Base-by-base conservation (phyloP, 352 stramenopile genomes). In the Globisporangium sylvaticum region DNA sequence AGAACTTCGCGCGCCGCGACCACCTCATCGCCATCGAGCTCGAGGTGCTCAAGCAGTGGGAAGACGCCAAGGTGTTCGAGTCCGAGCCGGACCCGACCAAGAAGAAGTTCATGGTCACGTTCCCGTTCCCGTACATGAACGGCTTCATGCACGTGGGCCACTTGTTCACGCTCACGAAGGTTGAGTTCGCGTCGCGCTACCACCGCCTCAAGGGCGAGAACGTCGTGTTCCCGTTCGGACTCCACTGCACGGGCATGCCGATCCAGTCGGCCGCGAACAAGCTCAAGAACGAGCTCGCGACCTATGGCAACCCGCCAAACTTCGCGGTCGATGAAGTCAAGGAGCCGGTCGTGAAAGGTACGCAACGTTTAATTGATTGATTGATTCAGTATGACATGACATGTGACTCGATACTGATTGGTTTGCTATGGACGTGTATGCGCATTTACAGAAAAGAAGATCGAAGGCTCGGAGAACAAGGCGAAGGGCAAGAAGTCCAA, bases 91-190 rank as follows among this genome's bases (percentile, higher is more conserved):
- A 95, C 57, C 61, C 71, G 15, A 83, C 70, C 65, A 93, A 96
- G 73, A 78, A 86, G 34, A 99, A 99, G 79, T 99, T 99, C 80
- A 91, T 99, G 75, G 96, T 98, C 3, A 99, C 97, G 20, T 99
- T 99, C 81, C 98, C 98, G 42, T 99, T 98, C 82, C 98, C 98
- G 46, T 99, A 99, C 90, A 99, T 99, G 88, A 99, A 99, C 77
- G 98, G 97, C 32, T 97, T 98, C 71, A 80, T 99, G 75, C 98
- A 99, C 82, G 91, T 99, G 69, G 98, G 98, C 15, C 92, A 97
- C 73, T 76, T 94, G 46, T 99, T 99, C 86, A 98, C 91, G 66
- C 90, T 99, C 67, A 99, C 97, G 64, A 99, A 99, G 83, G 97
- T 98, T 8, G 94, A 97, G 71, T 98, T 98, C 70, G 85, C 91